Base-by-base conservation (phyloP, 345 rosid genomes). In the Geranium brycei region DNA sequence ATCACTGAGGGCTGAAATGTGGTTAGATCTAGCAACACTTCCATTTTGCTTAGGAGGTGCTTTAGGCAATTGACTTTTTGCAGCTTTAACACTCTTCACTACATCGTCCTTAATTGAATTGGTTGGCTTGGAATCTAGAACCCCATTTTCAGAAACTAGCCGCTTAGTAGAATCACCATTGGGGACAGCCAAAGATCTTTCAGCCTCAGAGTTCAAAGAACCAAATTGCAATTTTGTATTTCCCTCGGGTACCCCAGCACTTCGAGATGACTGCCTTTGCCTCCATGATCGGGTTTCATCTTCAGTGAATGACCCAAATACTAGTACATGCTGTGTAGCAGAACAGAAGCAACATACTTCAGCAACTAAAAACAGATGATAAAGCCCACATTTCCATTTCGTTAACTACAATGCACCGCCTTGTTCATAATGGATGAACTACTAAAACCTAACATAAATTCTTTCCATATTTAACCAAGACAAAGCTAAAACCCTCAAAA, bases 281-380 rank as follows among this genome's bases (percentile, higher is more conserved):
- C 81, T 77, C 74, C 73, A 79, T 59, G 82, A 83, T 71, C 66
- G 85, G 56, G 92, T 88, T 71, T 90, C 97, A 18, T 93, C 89
- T 78, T 90, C 96, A 18, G 92, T 85, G 73, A 93, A 93, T 30
- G 97, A 93, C 31, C 97, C 97, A 75, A 93, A 93, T 65, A 90
- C 55, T 53, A 90, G 32, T 28, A 85, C 63, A 87, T 89, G 81
- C 70, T 47, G 23, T 47, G 23, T 61, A 73, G 31, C 30, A 47
- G 56, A 16, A 72, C 0, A 69, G 57, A 41, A 35, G 18, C 18
- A 62, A 17, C n/a, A 51, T 8, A 1, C 12, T 11, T 58, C 28
- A 19, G 61, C 31, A 59, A 59, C 28, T 59, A 5, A 59, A 23
- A 58, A 15, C 31, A 19, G 31, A 59, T 15, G 16, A 19, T 19